These are phyloP conservation scores for Lunularia cruciata DNA, from an alignment of 225 moss, liverwort and hornwort genomes.

Conservation along the genomic window DNA sequence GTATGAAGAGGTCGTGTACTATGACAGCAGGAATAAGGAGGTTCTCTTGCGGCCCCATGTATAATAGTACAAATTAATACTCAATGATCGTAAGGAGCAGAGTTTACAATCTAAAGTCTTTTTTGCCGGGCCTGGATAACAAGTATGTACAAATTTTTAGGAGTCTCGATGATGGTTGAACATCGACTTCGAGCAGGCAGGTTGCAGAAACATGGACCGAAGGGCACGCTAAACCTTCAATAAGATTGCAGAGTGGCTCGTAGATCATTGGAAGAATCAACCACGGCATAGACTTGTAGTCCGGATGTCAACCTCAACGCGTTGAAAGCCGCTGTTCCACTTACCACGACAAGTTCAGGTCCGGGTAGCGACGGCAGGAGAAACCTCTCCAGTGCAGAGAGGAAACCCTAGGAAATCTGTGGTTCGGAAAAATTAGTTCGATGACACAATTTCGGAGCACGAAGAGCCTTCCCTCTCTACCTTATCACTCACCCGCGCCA, in stretches of 20 bases:
- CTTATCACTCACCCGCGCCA: conserved; percentile 30
- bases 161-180: conserved; percentile 2
- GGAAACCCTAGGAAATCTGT: not conserved
- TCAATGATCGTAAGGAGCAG: not conserved
- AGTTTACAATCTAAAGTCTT: not conserved
- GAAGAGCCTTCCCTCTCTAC: conserved; percentile 3
- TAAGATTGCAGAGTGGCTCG: not conserved
- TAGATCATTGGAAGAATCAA: not conserved
- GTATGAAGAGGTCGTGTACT: not conserved
- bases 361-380: conserved; percentile 19
- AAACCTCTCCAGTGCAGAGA: not conserved
- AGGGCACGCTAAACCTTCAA: not conserved
- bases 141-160: not conserved
- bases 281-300: not conserved
- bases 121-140: not conserved
- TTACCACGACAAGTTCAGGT: conserved; percentile 4
- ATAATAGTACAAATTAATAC: not conserved
- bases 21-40: not conserved
- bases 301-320: not conserved
- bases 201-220: not conserved
- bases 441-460: conserved; percentile 23
- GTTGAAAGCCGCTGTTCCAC: not conserved
- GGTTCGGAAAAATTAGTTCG: conserved; percentile 7
- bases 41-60: not conserved
- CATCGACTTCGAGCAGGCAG: not conserved